Evolutionary conservation across 768 basidiomycete species (phyloP).

Genomic region (Ramaria sp.): DNA sequence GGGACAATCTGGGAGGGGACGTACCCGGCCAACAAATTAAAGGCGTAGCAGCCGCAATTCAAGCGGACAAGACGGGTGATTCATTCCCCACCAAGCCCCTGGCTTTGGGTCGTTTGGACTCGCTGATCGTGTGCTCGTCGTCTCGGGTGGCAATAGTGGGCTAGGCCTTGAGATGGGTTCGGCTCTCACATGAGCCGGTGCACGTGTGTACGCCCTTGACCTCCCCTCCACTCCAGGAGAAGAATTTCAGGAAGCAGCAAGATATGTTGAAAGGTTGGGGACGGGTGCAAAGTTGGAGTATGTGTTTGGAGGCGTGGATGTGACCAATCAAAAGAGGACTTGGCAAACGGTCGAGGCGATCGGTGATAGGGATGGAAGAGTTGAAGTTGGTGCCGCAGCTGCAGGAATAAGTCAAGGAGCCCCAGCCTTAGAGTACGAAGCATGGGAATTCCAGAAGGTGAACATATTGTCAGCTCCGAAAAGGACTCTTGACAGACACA

Average conservation of each 20-base stretch:
- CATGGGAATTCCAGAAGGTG: conserved; percentile 53
- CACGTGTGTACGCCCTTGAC: conserved; percentile 61
- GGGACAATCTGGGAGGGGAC: not conserved
- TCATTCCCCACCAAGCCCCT: no score
- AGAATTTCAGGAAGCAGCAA: conserved; percentile 46
- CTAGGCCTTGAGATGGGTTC: conserved; percentile 81
- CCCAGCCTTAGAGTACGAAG: conserved; percentile 43
- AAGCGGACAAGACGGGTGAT: not conserved
- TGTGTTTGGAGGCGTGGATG: conserved; percentile 38
- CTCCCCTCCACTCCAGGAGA: conserved; percentile 43
- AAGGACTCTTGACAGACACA: not conserved
- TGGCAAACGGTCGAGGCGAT: conserved; percentile 51
- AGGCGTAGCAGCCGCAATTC: not conserved
- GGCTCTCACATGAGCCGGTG: conserved; percentile 62
- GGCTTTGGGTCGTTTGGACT: conserved; percentile 18
- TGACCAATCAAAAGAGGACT: conserved; percentile 47
- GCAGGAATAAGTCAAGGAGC: conserved; percentile 53
- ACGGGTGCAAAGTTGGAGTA: conserved; percentile 44
- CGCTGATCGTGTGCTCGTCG: conserved; percentile 29
- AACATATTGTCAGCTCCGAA: not conserved
- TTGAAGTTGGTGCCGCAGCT: conserved; percentile 71
- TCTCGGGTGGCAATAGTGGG: conserved; percentile 55
- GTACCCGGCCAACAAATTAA: not conserved
- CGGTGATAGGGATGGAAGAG: conserved; percentile 52
- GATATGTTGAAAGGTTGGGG: conserved; percentile 35